Base-by-base conservation (phyloP, 805 yeast species). In the Saturnispora galanensis region DNA sequence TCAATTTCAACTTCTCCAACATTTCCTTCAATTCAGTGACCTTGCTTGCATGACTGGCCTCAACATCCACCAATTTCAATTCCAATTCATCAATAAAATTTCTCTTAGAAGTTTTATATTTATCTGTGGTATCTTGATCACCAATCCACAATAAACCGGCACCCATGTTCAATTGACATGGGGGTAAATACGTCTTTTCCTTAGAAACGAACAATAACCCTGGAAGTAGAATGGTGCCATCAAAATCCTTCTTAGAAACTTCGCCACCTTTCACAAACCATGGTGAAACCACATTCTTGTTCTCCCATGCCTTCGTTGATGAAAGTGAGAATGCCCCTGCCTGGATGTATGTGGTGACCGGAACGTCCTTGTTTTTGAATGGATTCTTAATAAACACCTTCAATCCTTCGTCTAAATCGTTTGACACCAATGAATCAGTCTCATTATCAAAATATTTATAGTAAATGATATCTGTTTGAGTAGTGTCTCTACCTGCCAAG, bases 131-230 rank as follows among this genome's bases (percentile, higher is more conserved):
- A 2, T 71, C 70, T 30, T 74, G 81, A 41, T 74, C 78, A 47
- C 82, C 82, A 1, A 77, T 68, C 84, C 94, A 86, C 46, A 85
- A 56, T 43, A 93, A 71, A 0, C 84, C 96, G 53, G 89, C 70
- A 0, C 98, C 98, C 93, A 93, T 83, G 1, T 80, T 87, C 55
- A 89, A 60, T 52, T 81, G 94, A n/a, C 81, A 72, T 4, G 96
- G 79, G 0, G 89, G 86, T 52, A 89, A 65, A 51, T 67, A 74
- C 15, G 70, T 72, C 55, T 78, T 80, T 26, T 72, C 75, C 39
- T 70, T 70, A 37, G 74, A 68, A 42, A 74, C 67, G 42, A 71
- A 71, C 49, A 89, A 73, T 39, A 69, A 63, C 3, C 90, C 93
- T 4, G 82, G 66, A 1, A 79, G 72, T 39, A 88, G 64, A 17